These are phyloP conservation scores for Wallacemonas sp. DNA, from an alignment of 208 protist genomes.

Conservation along the genomic window DNA sequence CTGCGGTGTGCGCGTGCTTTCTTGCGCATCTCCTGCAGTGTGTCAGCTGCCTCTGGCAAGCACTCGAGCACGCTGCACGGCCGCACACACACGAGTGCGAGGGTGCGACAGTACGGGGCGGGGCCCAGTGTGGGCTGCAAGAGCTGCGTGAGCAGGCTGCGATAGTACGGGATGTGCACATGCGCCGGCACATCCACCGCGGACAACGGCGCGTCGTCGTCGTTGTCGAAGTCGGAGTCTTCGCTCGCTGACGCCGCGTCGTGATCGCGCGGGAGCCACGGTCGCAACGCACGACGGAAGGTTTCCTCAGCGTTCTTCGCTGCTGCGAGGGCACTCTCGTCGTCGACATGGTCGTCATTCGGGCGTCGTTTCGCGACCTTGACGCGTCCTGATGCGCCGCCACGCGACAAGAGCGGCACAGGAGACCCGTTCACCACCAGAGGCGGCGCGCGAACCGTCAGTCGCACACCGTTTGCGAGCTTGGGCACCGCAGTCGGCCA, in stretches of 20 bases:
- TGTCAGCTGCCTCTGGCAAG: background rate
- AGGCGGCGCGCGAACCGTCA: background rate
- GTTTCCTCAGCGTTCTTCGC: background rate
- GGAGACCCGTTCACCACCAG: background rate
- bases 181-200: background rate
- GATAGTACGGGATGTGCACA: conserved; percentile 56
- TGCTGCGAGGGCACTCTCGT: too few relatives aligned
- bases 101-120: conserved; percentile 44
- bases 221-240: background rate
- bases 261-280: conserved; percentile 17
- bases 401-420: background rate
- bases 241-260: background rate
- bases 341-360: too few relatives aligned
- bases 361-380: too few relatives aligned
- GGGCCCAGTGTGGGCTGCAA: conserved; percentile 67
- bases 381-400: too few relatives aligned
- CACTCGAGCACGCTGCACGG: conserved; percentile 40
- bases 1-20: conserved; percentile 1
- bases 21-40: background rate
- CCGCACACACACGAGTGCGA: conserved; percentile 78
- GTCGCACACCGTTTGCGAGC: background rate
- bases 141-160: conserved; percentile 78
- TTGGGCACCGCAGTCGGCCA: background rate
- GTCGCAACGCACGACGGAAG: conserved; percentile 21
- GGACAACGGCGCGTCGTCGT: conserved; percentile 13